These are phyloP conservation scores for Chaetomium strumarium DNA, from an alignment of 2,329 filamentous ascomycete genomes.

Conservation along the genomic window DNA sequence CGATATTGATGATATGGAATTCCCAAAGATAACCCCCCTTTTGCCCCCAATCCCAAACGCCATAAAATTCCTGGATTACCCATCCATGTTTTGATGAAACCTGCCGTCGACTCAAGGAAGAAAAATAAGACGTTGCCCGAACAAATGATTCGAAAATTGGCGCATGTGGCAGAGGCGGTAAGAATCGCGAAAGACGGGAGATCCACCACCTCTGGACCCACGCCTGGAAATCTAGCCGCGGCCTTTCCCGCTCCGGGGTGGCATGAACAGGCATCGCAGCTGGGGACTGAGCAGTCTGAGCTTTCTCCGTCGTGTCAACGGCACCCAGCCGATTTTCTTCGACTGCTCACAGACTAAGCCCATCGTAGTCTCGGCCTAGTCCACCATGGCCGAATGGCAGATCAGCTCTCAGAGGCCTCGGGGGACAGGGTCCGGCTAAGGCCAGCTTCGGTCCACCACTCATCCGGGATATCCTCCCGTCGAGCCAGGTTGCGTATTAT, in stretches of 20 bases:
- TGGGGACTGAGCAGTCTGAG: too few relatives aligned
- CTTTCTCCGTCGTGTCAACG: too few relatives aligned
- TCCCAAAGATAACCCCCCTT: background rate
- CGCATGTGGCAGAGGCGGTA: too few relatives aligned
- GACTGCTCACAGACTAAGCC: too few relatives aligned
- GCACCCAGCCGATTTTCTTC: too few relatives aligned
- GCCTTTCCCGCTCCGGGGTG: too few relatives aligned
- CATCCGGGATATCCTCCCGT: conserved; percentile 71
- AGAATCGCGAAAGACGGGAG: too few relatives aligned
- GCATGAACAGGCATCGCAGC: too few relatives aligned
- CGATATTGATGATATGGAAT: background rate
- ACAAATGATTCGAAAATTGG: background rate
- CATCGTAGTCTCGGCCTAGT: background rate
- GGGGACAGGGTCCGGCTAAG: conserved; percentile 53
- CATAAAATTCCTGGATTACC: background rate
- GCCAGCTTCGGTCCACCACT: conserved; percentile 72
- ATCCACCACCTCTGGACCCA: too few relatives aligned
- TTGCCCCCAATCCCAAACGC: conserved; percentile 1
- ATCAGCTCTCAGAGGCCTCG: conserved; percentile 29
- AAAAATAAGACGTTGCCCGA: background rate
- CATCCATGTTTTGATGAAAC: conserved; percentile 1
- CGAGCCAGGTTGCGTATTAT: conserved; percentile 66
- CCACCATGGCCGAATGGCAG: background rate
- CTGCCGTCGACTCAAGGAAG: background rate
- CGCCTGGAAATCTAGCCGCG: too few relatives aligned